Percentiles rank a stretch among this genome's conserved stretches.
phyloP scores from a whole-genome alignment of 2,329 filamentous ascomycete species.

The Drechslerella dactyloides region DNA sequence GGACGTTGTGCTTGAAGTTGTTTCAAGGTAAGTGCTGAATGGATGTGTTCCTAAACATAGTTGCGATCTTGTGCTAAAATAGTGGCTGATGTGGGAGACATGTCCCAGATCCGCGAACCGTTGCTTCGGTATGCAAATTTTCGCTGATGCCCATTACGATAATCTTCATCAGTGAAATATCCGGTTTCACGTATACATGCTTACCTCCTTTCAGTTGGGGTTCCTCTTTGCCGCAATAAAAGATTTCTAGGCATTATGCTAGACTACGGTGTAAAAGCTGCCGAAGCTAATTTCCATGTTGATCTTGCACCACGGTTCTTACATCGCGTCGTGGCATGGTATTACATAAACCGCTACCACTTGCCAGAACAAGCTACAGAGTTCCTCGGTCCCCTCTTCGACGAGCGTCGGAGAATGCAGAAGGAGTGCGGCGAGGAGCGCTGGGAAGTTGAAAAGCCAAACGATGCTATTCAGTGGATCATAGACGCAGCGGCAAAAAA shows the following conservation, averaged over 20 bases:
- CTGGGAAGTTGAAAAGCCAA: slow-evolving; percentile 24
- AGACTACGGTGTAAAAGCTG: slow-evolving; percentile 28
- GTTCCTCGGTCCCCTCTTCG: slow-evolving; percentile 22
- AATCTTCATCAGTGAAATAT: too few species aligned
- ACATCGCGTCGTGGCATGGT: slow-evolving; percentile 23
- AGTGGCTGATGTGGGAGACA: not conserved
- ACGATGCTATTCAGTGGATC: slow-evolving; percentile 52
- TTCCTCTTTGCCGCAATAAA: slow-evolving; percentile 52
- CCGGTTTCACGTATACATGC: too few species aligned
- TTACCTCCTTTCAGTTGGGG: slow-evolving; percentile 27
- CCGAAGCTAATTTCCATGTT: slow-evolving; percentile 21
- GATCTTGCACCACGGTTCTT: slow-evolving; percentile 44
- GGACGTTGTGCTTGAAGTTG: slow-evolving; percentile 48
- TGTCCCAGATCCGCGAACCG: slow-evolving; percentile 38
- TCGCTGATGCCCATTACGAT: too few species aligned
- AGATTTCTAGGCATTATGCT: slow-evolving; percentile 45
- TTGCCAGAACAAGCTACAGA: slow-evolving; percentile 20
- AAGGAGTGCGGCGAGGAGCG: slow-evolving; percentile 22
- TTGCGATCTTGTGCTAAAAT: too few species aligned
- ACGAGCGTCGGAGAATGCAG: slow-evolving; percentile 6
- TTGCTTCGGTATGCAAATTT: slow-evolving; percentile 26
- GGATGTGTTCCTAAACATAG: too few species aligned
- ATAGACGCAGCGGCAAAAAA: slow-evolving; percentile 41
- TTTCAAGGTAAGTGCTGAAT: slow-evolving; percentile 30
- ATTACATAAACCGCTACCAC: slow-evolving; percentile 24